These are phyloP conservation scores for Seiridium unicorne DNA, from an alignment of 2,329 filamentous ascomycete genomes.

Conservation along the genomic window DNA sequence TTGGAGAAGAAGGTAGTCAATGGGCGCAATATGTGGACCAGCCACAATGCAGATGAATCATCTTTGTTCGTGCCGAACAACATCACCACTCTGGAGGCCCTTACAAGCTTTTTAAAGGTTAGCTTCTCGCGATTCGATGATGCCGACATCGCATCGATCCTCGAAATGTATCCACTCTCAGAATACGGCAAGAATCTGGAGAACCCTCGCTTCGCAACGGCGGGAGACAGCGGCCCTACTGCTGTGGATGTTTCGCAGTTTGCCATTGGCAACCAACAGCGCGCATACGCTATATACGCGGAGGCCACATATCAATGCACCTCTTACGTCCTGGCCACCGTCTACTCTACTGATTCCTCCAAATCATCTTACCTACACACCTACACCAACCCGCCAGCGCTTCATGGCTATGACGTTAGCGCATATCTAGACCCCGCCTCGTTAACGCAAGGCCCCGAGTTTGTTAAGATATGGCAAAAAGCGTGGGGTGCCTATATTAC, in stretches of 20 bases:
- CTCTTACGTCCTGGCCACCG: conserved; percentile 32
- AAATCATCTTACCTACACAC: background rate
- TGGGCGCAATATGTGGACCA: conserved; percentile 27
- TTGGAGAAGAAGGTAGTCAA: conserved; percentile 24
- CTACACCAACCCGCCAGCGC: background rate
- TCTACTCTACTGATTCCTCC: background rate
- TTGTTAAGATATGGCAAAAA: background rate
- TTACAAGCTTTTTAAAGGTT: conserved; percentile 27
- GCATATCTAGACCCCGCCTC: background rate
- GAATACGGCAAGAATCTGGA: conserved; percentile 35
- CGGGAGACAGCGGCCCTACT: conserved; percentile 16
- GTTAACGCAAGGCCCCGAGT: background rate
- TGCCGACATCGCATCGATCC: conserved; percentile 28
- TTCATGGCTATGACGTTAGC: background rate
- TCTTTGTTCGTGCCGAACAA: conserved; percentile 32
- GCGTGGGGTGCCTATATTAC: background rate
- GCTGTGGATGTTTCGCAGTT: conserved; percentile 34
- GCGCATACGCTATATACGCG: conserved; percentile 50
- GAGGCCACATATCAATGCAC: conserved; percentile 57
- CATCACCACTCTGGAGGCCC: conserved; percentile 27
- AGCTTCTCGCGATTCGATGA: conserved; percentile 32
- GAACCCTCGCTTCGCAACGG: conserved; percentile 43
- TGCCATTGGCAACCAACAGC: conserved; percentile 53
- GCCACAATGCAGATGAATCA: conserved; percentile 38
- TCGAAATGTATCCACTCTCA: conserved; percentile 26